phyloP scores from a whole-genome alignment of 176 grass and related monocot species.

The Carex kokanica region DNA sequence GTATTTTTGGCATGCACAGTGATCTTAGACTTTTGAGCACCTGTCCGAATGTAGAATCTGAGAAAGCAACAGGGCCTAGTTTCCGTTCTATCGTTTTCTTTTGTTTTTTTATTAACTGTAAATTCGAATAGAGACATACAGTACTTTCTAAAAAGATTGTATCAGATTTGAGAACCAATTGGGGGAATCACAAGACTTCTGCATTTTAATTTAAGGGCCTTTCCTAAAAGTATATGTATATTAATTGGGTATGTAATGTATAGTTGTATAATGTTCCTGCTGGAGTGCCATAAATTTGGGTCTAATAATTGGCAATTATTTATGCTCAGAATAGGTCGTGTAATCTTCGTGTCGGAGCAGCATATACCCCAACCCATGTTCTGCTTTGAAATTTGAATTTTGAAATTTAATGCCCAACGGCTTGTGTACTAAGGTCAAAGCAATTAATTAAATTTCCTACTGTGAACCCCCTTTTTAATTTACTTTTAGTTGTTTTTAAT shows the following conservation, averaged over 20 bases:
- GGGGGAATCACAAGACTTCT: constrained; percentile 18
- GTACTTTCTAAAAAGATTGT: not conserved
- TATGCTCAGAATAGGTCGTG: not conserved
- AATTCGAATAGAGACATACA: constrained; percentile 14
- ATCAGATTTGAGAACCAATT: not conserved
- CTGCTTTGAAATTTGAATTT: constrained; percentile 24
- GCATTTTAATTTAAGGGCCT: constrained; percentile 22
- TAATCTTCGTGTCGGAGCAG: not conserved
- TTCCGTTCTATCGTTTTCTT: constrained; percentile 6
- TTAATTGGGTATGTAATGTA: not conserved
- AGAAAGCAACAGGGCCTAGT: constrained; percentile 2
- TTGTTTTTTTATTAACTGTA: constrained; percentile 15
- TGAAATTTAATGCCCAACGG: constrained; percentile 28
- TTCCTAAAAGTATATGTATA: not conserved
- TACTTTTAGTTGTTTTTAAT: constrained; percentile 12
- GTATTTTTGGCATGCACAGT: constrained; percentile 12
- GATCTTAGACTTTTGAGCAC: not conserved
- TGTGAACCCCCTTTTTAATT: constrained; percentile 5
- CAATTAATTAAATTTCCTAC: not conserved
- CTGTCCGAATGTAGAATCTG: constrained; percentile 12
- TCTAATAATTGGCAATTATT: constrained; percentile 27
- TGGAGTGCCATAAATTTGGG: constrained; percentile 19
- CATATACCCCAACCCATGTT: constrained; percentile 14
- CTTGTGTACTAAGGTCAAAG: constrained; percentile 13
- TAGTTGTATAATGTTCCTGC: constrained; percentile 1